phyloP scores from a whole-genome alignment of 1,284 basidiomycete genomes.

The Takashimella koratensis region DNA sequence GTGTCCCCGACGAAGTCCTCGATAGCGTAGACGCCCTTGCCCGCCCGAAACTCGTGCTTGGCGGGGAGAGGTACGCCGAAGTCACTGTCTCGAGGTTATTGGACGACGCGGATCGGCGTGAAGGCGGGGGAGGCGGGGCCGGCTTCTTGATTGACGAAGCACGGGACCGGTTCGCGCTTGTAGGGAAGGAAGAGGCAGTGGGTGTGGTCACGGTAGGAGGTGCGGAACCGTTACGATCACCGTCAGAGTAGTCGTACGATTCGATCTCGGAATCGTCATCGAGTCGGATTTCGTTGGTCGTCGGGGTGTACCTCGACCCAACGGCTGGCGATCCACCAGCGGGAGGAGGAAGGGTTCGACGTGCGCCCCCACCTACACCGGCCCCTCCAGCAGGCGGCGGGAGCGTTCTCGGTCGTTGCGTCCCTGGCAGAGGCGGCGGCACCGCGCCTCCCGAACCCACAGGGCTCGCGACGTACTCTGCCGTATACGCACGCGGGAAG shows the following conservation, averaged over 20 bases:
- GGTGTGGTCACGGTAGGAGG: constrained; percentile 3
- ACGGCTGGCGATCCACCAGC: not conserved
- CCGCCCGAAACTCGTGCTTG: not conserved
- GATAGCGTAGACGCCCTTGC: constrained; percentile 1
- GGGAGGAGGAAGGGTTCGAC: not conserved
- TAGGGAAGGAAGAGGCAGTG: not conserved
- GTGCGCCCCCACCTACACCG: not conserved
- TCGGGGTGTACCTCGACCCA: not conserved
- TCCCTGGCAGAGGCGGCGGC: constrained; percentile 26
- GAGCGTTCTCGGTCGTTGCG: constrained; percentile 8
- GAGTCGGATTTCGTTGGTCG: constrained; percentile 21
- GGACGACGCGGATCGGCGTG: constrained; percentile 37
- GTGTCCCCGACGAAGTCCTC: constrained; percentile 4
- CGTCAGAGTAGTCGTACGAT: not conserved
- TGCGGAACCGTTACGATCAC: constrained; percentile 16
- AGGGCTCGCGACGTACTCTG: constrained; percentile 48
- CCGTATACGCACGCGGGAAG: constrained; percentile 71
- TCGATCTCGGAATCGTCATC: constrained; percentile 7
- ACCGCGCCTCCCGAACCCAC: constrained; percentile 10
- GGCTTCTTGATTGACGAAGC: constrained; percentile 51
- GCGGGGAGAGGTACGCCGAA: not conserved
- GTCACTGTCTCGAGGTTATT: constrained; percentile 8
- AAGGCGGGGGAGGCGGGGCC: constrained; percentile 53
- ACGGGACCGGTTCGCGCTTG: constrained; percentile 46
- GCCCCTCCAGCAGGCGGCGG: constrained; percentile 13